Conservation (phyloP, 768 basidiomycete species). For the Suillus subalutaceus region DNA sequence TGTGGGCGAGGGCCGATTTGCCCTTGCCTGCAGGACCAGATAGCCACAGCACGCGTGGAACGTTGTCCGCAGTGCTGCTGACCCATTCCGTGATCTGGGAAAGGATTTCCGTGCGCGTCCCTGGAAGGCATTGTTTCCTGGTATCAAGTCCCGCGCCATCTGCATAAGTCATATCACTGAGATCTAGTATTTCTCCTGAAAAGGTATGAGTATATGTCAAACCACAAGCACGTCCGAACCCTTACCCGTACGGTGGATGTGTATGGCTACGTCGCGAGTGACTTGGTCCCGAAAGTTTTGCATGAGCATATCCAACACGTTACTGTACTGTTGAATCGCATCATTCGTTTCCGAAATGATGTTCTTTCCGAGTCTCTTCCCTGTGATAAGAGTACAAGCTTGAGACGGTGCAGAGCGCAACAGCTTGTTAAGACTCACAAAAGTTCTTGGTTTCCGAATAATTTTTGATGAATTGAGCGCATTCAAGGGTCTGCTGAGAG, state of each 20-base stretch:
- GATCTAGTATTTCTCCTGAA: constrained; percentile 2
- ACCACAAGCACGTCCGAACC: not conserved
- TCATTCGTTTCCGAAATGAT: not conserved
- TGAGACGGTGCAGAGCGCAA: not conserved
- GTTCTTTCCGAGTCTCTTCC: constrained; percentile 5
- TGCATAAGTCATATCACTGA: not conserved
- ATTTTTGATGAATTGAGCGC: no score
- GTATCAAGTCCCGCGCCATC: no score
- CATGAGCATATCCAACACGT: not conserved
- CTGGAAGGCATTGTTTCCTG: no score
- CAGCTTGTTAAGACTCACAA: constrained; percentile 15
- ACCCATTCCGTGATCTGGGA: constrained; percentile 27
- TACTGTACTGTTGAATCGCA: not conserved
- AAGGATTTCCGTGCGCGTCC: no score
- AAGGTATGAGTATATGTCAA: not conserved
- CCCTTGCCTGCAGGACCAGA: constrained; percentile 28
- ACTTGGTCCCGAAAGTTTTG: constrained; percentile 7
- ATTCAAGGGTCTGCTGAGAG: no score
- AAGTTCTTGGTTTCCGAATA: constrained; percentile 21
- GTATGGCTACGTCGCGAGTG: not conserved
- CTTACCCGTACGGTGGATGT: constrained; percentile 5
- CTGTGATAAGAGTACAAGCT: not conserved
- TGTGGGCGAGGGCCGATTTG: constrained; percentile 22
- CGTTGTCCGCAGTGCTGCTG: constrained; percentile 12
- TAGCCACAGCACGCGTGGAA: constrained; percentile 24